A percentile compares a stretch with the other conserved stretches of the same genome.
Evolutionary conservation across 768 basidiomycete genomes (phyloP).

Genomic region (Trametes cingulata): DNA sequence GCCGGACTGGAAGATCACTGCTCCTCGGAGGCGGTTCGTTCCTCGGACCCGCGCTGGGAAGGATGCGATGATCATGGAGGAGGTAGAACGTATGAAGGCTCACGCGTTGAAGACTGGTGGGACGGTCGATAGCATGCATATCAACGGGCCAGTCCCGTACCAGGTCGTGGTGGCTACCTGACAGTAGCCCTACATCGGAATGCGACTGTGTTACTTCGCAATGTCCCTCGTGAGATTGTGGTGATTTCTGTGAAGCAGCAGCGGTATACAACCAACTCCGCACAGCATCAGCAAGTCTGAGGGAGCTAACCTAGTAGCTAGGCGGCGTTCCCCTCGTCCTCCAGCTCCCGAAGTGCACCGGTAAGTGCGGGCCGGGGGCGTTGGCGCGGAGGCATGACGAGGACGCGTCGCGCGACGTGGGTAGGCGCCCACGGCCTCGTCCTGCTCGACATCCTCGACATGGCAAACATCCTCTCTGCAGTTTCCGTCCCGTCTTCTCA

Average conservation of each 20-base stretch:
- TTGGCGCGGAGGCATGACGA: neutral
- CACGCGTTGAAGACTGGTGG: conserved; percentile 28
- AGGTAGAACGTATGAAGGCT: conserved; percentile 29
- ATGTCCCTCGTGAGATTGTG: no score
- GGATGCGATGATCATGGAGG: conserved; percentile 28
- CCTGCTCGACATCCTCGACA: neutral
- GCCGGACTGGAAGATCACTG: conserved; percentile 28
- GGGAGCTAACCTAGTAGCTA: no score
- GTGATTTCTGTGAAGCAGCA: no score
- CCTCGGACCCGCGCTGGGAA: conserved; percentile 29
- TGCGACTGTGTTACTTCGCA: no score
- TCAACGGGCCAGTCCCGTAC: conserved; percentile 30
- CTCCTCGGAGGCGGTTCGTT: conserved; percentile 23
- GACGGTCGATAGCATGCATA: conserved; percentile 30
- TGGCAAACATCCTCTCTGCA: conserved; percentile 9
- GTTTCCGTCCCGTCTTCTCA: conserved; percentile 12
- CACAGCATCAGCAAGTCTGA: no score
- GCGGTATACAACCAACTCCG: no score
- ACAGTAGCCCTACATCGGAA: neutral
- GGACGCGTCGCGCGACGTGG: neutral
- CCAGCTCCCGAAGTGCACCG: no score
- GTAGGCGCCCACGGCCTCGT: neutral
- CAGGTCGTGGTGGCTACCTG: conserved; percentile 17
- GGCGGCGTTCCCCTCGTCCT: no score
- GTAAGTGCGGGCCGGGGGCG: no score